phyloP scores from a whole-genome alignment of 176 grass and related monocot species.

The Ampelocalamus luodianensis region DNA sequence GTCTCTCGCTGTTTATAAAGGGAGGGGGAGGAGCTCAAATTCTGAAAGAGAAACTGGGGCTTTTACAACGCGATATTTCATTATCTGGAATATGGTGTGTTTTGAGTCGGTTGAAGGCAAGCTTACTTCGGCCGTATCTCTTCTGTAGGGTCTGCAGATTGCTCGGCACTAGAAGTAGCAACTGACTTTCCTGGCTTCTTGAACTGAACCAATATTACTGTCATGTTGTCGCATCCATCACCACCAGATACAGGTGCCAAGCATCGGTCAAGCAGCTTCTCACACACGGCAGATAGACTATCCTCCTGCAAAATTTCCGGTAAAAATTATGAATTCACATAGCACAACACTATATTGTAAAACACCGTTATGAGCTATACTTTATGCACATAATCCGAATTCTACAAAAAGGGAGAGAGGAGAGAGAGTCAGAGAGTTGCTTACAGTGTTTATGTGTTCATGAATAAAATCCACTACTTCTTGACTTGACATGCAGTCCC shows the following conservation, averaged over 20 bases:
- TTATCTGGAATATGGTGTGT: neutral
- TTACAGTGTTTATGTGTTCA: slow-evolving; percentile 66
- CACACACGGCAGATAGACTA: slow-evolving; percentile 67
- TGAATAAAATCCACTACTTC: slow-evolving; percentile 85
- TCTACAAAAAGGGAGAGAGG: neutral
- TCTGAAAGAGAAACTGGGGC: slow-evolving; percentile 40
- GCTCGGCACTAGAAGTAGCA: slow-evolving; percentile 29
- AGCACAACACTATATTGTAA: neutral
- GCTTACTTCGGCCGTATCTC: slow-evolving; percentile 52
- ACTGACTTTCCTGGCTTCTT: slow-evolving; percentile 55
- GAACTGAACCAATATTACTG: slow-evolving; percentile 80
- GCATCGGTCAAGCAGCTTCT: slow-evolving; percentile 74
- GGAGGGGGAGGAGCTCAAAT: slow-evolving; percentile 45
- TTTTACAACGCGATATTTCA: neutral
- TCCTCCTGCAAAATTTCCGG: slow-evolving; percentile 54
- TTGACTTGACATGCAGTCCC: slow-evolving; percentile 98
- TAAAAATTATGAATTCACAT: neutral
- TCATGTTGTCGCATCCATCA: slow-evolving; percentile 97
- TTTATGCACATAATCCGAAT: neutral
- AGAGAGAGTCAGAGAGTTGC: neutral
- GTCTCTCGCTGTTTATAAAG: slow-evolving; percentile 50
- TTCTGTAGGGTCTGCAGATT: slow-evolving; percentile 34
- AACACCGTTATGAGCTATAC: neutral
- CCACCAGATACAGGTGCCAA: slow-evolving; percentile 70
- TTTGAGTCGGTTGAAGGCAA: neutral